Evolutionary conservation across 75 land plant genomes (phyloP).

Genomic region (Pinus tabuliformis): DNA sequence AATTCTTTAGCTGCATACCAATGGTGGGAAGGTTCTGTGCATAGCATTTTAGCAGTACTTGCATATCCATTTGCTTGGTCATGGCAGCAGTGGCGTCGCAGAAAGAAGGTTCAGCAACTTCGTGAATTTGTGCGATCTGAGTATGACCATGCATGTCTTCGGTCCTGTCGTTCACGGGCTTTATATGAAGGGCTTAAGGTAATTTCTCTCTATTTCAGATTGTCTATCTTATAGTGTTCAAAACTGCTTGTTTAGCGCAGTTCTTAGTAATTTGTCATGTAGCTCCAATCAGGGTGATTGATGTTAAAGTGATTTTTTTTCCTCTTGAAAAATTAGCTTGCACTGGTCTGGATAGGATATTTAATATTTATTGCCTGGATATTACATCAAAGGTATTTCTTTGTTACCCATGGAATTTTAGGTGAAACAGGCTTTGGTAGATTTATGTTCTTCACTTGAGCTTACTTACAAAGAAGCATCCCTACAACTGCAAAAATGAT

Average conservation of each 20-base stretch:
- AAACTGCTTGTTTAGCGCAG: not conserved
- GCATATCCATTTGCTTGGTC: conserved; percentile 98
- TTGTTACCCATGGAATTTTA: too few species aligned
- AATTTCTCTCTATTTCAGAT: not conserved
- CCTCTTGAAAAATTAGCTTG: not conserved
- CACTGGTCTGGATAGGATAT: too few species aligned
- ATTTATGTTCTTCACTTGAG: too few species aligned
- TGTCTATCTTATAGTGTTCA: not conserved
- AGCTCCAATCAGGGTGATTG: not conserved
- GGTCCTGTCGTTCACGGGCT: conserved; percentile 98
- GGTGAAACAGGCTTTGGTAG: too few species aligned
- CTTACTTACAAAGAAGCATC: too few species aligned
- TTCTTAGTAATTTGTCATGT: not conserved
- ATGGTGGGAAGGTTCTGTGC: conserved; percentile 99
- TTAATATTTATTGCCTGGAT: too few species aligned
- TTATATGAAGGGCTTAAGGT: conserved; percentile 99
- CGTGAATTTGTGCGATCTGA: conserved; percentile 96
- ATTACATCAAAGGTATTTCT: too few species aligned
- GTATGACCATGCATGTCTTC: conserved; percentile 96
- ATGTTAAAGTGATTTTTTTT: not conserved
- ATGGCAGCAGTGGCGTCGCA: conserved; percentile 98
- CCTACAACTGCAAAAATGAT: too few species aligned
- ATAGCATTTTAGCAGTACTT: conserved; percentile 74
- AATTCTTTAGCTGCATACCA: conserved; percentile 91
- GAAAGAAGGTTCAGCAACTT: conserved; percentile 79